phyloP scores from a whole-genome alignment of 495 filamentous ascomycete genomes.

The Melanomma pulvis-pyrius region DNA sequence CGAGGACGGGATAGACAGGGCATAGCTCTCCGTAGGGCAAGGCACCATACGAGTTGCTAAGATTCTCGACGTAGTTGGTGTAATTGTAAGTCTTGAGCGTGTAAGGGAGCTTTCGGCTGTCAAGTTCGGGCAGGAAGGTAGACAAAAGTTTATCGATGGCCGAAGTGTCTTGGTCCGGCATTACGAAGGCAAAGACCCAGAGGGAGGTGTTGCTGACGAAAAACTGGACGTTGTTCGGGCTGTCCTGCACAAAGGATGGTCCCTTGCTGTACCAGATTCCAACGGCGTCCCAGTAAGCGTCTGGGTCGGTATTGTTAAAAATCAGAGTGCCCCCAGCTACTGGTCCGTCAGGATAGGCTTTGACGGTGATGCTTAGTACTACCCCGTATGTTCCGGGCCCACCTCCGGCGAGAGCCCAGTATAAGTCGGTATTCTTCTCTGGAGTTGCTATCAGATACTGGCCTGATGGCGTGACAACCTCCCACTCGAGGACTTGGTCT shows the following conservation, averaged over 20 bases:
- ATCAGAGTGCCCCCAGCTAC: background rate
- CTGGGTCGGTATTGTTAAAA: conserved; percentile 21
- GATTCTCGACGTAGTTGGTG: background rate
- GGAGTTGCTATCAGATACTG: conserved; percentile 21
- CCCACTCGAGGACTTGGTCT: conserved; percentile 53
- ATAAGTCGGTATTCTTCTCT: conserved; percentile 28
- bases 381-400: conserved; percentile 31
- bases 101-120: conserved; percentile 51
- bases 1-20: conserved; percentile 25
- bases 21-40: background rate
- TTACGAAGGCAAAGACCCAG: background rate
- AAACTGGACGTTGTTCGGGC: background rate
- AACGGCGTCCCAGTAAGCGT: conserved; percentile 20
- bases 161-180: background rate
- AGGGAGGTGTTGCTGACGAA: conserved; percentile 51
- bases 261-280: background rate
- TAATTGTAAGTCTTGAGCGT: conserved; percentile 40
- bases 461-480: conserved; percentile 41
- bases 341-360: conserved; percentile 20
- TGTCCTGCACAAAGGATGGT: background rate
- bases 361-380: conserved; percentile 24
- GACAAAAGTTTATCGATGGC: background rate
- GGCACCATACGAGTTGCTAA: background rate
- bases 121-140: background rate
- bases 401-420: conserved; percentile 30